These are phyloP conservation scores for Russula dissimulans DNA, from an alignment of 768 basidiomycete genomes.

Conservation along the genomic window DNA sequence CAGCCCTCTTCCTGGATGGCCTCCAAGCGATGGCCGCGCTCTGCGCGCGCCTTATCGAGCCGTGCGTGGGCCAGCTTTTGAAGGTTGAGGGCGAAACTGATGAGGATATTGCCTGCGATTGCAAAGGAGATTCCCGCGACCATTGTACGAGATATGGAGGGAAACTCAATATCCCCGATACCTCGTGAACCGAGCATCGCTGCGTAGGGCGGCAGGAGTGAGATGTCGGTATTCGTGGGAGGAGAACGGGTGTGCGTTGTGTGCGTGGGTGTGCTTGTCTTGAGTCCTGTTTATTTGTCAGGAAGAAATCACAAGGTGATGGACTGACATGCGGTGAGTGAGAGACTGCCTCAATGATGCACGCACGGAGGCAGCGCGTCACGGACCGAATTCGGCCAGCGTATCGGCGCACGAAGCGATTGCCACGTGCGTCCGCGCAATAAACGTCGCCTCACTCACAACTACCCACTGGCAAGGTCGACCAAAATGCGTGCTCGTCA, in stretches of 20 bases:
- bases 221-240: neutral
- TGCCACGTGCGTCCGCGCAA: neutral
- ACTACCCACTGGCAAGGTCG: no score
- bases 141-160: slow-evolving; percentile 45
- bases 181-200: neutral
- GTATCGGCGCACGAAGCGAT: neutral
- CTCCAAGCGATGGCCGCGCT: slow-evolving; percentile 11
- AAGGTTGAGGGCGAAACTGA: slow-evolving; percentile 83
- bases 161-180: slow-evolving; percentile 33
- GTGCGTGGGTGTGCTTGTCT: neutral
- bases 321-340: neutral
- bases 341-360: no score
- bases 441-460: neutral
- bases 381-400: neutral
- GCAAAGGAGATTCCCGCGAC: slow-evolving; percentile 77
- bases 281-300: neutral
- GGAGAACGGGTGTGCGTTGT: neutral
- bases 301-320: no score
- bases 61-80: slow-evolving; percentile 88
- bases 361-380: no score
- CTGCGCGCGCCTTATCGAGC: slow-evolving; percentile 34
- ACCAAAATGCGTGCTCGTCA: slow-evolving; percentile 68
- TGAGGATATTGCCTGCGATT: slow-evolving; percentile 77
- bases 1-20: slow-evolving; percentile 10
- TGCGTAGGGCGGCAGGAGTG: neutral